phyloP scores from a whole-genome alignment of 768 basidiomycete species.

The Suillus clintonianus region DNA sequence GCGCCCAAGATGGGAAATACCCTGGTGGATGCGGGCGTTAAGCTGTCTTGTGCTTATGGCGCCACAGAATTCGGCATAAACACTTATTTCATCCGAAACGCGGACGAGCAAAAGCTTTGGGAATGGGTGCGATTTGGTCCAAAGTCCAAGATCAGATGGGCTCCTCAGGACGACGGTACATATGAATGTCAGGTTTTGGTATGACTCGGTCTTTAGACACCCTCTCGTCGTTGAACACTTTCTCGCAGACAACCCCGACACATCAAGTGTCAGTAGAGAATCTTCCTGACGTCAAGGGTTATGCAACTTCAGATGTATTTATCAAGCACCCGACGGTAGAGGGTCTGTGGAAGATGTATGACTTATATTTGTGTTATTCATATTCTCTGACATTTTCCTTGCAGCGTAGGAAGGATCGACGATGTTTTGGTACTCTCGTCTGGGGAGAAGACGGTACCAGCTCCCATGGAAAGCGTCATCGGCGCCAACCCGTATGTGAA shows the following conservation, averaged over 20 bases:
- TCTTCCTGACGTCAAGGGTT: slow-evolving; percentile 39
- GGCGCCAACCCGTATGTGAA: slow-evolving; percentile 19
- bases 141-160: slow-evolving; percentile 25
- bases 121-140: slow-evolving; percentile 34
- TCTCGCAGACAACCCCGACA: slow-evolving; percentile 5
- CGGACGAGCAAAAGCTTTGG: slow-evolving; percentile 28
- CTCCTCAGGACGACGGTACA: slow-evolving; percentile 32
- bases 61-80: slow-evolving; percentile 30
- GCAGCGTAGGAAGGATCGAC: slow-evolving; percentile 34
- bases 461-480: slow-evolving; percentile 29
- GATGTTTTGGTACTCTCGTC: slow-evolving; percentile 33
- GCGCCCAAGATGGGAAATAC: slow-evolving; percentile 36
- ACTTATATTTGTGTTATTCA: not conserved
- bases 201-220: not conserved
- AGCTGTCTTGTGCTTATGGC: slow-evolving; percentile 36
- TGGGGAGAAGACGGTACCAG: slow-evolving; percentile 25
- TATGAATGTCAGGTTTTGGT: slow-evolving; percentile 44
- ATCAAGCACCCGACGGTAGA: slow-evolving; percentile 44
- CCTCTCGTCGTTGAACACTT: not conserved
- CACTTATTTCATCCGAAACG: slow-evolving; percentile 10
- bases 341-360: slow-evolving; percentile 39
- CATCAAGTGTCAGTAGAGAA: slow-evolving; percentile 29
- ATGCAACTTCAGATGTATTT: slow-evolving; percentile 46
- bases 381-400: not conserved
- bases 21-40: slow-evolving; percentile 34